A percentile compares a stretch with the other conserved stretches of the same genome.
These are phyloP conservation scores for Neonectria punicea DNA, from an alignment of 2,329 filamentous ascomycete species.

Conservation along the genomic window DNA sequence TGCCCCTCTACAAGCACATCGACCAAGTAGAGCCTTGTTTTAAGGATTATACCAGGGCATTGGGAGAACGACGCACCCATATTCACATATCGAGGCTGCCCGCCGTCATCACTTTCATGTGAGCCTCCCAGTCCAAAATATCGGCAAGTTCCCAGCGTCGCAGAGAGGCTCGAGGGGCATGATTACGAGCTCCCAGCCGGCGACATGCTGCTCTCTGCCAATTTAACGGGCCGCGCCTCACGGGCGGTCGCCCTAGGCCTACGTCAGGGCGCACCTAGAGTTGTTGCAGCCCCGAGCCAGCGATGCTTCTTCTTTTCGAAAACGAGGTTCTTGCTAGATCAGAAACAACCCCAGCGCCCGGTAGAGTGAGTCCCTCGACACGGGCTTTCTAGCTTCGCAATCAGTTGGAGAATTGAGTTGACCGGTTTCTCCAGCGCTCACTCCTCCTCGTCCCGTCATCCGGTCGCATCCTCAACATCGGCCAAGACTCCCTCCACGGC, in stretches of 20 bases:
- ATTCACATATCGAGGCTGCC: constrained; percentile 8
- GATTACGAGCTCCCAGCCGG: constrained; percentile 17
- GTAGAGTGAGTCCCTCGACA: constrained; percentile 4
- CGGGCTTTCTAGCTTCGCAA: not conserved
- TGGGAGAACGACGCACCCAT: not conserved
- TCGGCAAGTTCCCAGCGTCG: not conserved
- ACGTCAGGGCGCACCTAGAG: not conserved
- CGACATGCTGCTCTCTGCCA: constrained; percentile 26
- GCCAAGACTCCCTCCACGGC: not conserved
- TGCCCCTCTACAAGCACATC: not conserved
- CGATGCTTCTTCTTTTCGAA: constrained; percentile 35
- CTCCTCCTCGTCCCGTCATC: constrained; percentile 14
- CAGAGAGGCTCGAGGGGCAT: constrained; percentile 14
- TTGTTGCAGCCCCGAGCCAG: constrained; percentile 1
- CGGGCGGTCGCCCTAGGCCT: not conserved
- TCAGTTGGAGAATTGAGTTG: constrained; percentile 11
- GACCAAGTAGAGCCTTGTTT: not conserved
- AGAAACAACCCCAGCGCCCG: constrained; percentile 19
- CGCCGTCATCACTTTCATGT: not conserved
- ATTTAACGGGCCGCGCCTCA: constrained; percentile 11
- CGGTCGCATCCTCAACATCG: constrained; percentile 4
- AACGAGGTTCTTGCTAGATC: constrained; percentile 30
- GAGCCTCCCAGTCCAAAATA: not conserved
- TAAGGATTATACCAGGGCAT: constrained; percentile 13
- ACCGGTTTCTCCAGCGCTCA: constrained; percentile 5